These are phyloP conservation scores for Wickerhamiella dianesei DNA, from an alignment of 805 yeast species.

Conservation along the genomic window DNA sequence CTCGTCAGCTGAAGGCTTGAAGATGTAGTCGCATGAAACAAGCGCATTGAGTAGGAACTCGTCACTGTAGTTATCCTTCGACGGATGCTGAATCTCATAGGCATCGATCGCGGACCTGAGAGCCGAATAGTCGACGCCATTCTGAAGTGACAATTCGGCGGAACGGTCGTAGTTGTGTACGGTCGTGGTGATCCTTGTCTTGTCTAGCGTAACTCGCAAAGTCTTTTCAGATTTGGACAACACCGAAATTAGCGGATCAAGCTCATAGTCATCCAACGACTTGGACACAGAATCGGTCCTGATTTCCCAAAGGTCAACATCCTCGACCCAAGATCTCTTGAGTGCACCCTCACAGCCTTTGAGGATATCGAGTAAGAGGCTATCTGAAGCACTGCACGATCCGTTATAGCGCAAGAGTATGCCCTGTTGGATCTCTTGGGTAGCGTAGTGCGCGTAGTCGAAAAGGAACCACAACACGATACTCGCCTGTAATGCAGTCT, in stretches of 20 bases:
- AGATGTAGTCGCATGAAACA: slow-evolving; percentile 15
- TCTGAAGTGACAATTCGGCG: not conserved
- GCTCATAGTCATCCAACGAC: slow-evolving; percentile 33
- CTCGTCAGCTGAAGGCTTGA: slow-evolving; percentile 20
- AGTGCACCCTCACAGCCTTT: slow-evolving; percentile 40
- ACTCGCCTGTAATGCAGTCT: slow-evolving; percentile 26
- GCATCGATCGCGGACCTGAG: slow-evolving; percentile 1
- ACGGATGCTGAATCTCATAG: slow-evolving; percentile 7
- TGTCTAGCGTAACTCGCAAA: slow-evolving; percentile 17
- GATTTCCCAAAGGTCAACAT: slow-evolving; percentile 55
- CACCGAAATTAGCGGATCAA: slow-evolving; percentile 12
- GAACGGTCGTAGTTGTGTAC: slow-evolving; percentile 21
- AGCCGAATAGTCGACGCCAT: not conserved
- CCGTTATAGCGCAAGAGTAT: slow-evolving; percentile 51
- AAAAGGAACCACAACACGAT: slow-evolving; percentile 41
- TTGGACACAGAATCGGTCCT: slow-evolving; percentile 16
- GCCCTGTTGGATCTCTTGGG: slow-evolving; percentile 33
- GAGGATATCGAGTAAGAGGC: slow-evolving; percentile 43
- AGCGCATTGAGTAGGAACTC: slow-evolving; percentile 49
- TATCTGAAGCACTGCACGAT: slow-evolving; percentile 45
- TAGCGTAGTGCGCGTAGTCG: slow-evolving; percentile 34
- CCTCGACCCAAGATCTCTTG: slow-evolving; percentile 50
- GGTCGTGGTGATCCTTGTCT: slow-evolving; percentile 9
- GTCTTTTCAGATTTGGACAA: slow-evolving; percentile 1
- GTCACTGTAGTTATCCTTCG: slow-evolving; percentile 36